These are phyloP conservation scores for Penicillium sp. DNA, from an alignment of 2,329 filamentous ascomycete species.

Conservation along the genomic window DNA sequence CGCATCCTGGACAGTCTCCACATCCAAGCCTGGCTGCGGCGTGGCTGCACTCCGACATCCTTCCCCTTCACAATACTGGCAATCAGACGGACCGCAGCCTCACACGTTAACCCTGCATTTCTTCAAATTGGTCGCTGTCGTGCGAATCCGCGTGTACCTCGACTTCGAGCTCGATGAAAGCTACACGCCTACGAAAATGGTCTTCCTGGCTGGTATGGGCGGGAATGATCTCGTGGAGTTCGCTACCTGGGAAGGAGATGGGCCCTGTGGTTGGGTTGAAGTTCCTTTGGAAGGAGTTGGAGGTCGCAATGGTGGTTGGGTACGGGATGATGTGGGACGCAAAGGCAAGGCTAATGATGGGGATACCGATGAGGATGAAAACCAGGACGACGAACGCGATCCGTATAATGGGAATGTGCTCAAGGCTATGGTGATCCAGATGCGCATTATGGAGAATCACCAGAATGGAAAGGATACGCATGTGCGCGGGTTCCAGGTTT, in stretches of 20 bases:
- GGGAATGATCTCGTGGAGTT: slow-evolving; percentile 90
- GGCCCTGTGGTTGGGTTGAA: slow-evolving; percentile 85
- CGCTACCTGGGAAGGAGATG: slow-evolving; percentile 69
- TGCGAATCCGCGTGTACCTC: slow-evolving; percentile 56
- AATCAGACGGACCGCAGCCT: slow-evolving; percentile 61
- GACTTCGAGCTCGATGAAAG: slow-evolving; percentile 92
- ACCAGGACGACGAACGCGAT: slow-evolving; percentile 17
- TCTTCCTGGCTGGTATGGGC: slow-evolving; percentile 82
- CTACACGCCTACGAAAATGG: slow-evolving; percentile 91
- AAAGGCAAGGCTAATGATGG: slow-evolving; percentile 6
- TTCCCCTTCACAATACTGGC: slow-evolving; percentile 57
- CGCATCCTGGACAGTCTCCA: slow-evolving; percentile 62
- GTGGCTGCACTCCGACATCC: slow-evolving; percentile 56
- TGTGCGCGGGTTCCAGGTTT: slow-evolving; percentile 86
- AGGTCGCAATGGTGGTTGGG: slow-evolving; percentile 35
- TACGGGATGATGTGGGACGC: slow-evolving; percentile 20
- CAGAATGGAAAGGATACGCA: slow-evolving; percentile 99
- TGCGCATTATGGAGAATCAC: slow-evolving; percentile 90
- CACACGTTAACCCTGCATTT: slow-evolving; percentile 61
- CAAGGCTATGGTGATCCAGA: slow-evolving; percentile 81
- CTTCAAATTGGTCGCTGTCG: slow-evolving; percentile 50
- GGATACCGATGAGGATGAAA: not conserved
- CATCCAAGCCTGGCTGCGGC: slow-evolving; percentile 58
- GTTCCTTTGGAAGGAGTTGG: slow-evolving; percentile 65
- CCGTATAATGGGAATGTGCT: slow-evolving; percentile 64